Conservation (phyloP, 2,329 filamentous ascomycete species). For the Botrytis sinoallii region DNA sequence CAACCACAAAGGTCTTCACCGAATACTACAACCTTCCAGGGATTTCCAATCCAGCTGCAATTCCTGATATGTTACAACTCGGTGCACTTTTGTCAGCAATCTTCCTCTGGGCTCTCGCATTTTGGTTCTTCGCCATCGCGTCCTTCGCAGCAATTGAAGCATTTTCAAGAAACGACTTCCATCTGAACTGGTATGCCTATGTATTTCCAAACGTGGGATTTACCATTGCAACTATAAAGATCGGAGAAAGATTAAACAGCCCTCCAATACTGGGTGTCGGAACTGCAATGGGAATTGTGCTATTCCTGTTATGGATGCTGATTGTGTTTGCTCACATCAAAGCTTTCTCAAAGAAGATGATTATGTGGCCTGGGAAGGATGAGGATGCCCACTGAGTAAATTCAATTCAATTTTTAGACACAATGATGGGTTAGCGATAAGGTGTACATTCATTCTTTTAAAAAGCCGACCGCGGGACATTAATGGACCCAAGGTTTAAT, state of each 20-base stretch:
- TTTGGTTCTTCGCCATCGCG: conserved; percentile 53
- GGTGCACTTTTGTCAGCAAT: conserved; percentile 47
- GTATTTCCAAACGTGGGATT: conserved; percentile 62
- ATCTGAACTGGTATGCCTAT: conserved; percentile 63
- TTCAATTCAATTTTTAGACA: background rate
- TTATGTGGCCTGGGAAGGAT: conserved; percentile 40
- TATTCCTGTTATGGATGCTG: conserved; percentile 38
- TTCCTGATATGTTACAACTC: conserved; percentile 41
- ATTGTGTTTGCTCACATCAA: conserved; percentile 33
- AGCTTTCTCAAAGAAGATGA: conserved; percentile 35
- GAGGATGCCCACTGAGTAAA: conserved; percentile 33
- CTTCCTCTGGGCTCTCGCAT: conserved; percentile 61
- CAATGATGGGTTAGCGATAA: conserved; percentile 1
- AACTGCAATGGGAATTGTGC: conserved; percentile 49
- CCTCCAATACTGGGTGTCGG: conserved; percentile 47
- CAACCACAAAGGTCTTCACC: conserved; percentile 26
- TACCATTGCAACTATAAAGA: conserved; percentile 53
- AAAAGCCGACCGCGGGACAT: conserved; percentile 3
- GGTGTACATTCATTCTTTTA: conserved; percentile 14
- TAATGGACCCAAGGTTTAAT: conserved; percentile 5
- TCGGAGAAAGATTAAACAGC: conserved; percentile 49
- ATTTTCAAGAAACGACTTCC: conserved; percentile 50
- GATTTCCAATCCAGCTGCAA: conserved; percentile 40
- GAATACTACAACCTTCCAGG: conserved; percentile 31
- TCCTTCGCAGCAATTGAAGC: conserved; percentile 39